Conservation (phyloP, 495 filamentous ascomycete genomes). For the Neohortaea acidophila region DNA sequence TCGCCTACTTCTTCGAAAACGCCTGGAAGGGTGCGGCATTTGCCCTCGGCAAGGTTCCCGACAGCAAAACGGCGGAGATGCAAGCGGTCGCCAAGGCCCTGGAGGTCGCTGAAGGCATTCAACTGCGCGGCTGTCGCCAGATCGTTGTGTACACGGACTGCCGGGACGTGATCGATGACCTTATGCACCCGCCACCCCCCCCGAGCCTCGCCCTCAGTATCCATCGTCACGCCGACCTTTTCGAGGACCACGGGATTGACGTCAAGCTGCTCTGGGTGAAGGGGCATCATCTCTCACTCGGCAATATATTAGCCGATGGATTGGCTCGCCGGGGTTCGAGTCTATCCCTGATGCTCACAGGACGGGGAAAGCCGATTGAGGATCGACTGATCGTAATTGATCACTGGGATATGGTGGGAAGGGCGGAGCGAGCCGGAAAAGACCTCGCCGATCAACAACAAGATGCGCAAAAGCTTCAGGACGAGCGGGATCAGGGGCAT, state of each 20-base stretch:
- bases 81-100: too few relatives aligned
- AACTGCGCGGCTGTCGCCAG: too few relatives aligned
- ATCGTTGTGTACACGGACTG: too few relatives aligned
- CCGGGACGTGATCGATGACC: too few relatives aligned
- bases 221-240: too few relatives aligned
- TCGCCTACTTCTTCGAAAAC: too few relatives aligned
- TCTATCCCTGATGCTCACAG: neutral
- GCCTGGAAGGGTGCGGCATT: too few relatives aligned
- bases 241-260: neutral
- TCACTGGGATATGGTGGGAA: neutral
- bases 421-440: neutral
- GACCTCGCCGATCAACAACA: neutral
- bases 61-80: too few relatives aligned
- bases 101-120: too few relatives aligned
- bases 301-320: neutral
- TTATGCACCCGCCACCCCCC: too few relatives aligned
- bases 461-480: neutral
- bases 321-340: neutral
- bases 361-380: neutral
- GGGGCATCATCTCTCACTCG: neutral
- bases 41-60: too few relatives aligned
- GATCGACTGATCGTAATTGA: neutral
- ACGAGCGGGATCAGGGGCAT: neutral
- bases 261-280: neutral
- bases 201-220: too few relatives aligned